These are phyloP conservation scores for Colletotrichum sp. DNA, from an alignment of 2,329 filamentous ascomycete genomes.

Conservation along the genomic window DNA sequence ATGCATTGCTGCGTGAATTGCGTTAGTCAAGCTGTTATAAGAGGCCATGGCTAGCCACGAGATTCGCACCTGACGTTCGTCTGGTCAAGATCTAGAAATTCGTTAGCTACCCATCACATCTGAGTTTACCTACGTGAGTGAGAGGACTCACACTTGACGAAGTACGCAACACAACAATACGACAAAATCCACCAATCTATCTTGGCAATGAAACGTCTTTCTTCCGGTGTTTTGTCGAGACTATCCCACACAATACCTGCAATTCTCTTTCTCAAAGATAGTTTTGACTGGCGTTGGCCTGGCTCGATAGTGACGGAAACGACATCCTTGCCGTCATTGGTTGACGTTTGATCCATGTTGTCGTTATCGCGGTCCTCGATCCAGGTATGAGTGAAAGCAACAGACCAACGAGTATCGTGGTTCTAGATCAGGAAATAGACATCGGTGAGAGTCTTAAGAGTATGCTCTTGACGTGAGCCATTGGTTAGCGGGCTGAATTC, in stretches of 20 bases:
- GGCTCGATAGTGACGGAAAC: neutral
- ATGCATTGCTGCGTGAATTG: slow-evolving; percentile 39
- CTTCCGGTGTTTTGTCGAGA: slow-evolving; percentile 35
- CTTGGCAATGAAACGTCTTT: slow-evolving; percentile 35
- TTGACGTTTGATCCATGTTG: neutral
- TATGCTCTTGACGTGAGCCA: neutral
- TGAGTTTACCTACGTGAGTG: neutral
- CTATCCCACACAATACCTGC: slow-evolving; percentile 34
- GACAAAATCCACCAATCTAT: slow-evolving; percentile 40
- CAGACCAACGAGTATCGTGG: neutral
- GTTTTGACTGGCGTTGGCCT: neutral
- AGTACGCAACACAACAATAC: slow-evolving; percentile 40
- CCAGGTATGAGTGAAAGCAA: neutral
- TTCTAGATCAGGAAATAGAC: neutral
- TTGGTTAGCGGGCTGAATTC: neutral
- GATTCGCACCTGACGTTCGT: slow-evolving; percentile 26
- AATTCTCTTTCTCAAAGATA: slow-evolving; percentile 15
- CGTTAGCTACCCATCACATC: neutral
- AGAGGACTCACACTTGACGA: slow-evolving; percentile 35
- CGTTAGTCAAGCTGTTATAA: neutral
- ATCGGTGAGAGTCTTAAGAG: neutral
- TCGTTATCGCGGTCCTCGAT: neutral
- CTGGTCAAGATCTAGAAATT: slow-evolving; percentile 31
- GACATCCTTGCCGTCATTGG: neutral
- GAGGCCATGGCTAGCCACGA: neutral